Conservation (phyloP, 768 basidiomycete species). For the Rubroboletus pulcherrimus region DNA sequence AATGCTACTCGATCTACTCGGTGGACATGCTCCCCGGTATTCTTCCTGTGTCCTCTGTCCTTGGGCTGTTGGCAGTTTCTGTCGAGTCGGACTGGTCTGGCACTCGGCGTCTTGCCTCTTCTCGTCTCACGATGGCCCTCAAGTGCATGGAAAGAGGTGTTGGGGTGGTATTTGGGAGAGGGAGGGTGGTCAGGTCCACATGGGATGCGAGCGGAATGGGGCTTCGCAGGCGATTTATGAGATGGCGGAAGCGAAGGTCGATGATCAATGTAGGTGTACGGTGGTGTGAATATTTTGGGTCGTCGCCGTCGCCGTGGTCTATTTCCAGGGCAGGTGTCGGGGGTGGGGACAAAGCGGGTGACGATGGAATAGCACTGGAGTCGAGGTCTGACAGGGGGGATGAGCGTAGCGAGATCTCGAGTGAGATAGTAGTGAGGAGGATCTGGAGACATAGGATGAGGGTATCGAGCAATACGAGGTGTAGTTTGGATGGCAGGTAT, state of each 20-base stretch:
- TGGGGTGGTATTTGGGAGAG: constrained; percentile 59
- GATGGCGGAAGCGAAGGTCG: constrained; percentile 54
- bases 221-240: constrained; percentile 55
- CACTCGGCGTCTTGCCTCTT: constrained; percentile 37
- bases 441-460: constrained; percentile 65
- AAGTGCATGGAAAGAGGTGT: constrained; percentile 47
- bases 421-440: constrained; percentile 63
- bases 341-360: constrained; percentile 22
- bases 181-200: constrained; percentile 38
- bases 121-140: constrained; percentile 50
- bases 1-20: constrained; percentile 22
- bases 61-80: constrained; percentile 25
- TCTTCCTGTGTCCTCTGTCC: constrained; percentile 39
- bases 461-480: constrained; percentile 64
- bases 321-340: constrained; percentile 26
- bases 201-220: constrained; percentile 41
- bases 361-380: constrained; percentile 27
- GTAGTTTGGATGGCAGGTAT: constrained; percentile 58
- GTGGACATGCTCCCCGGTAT: constrained; percentile 31
- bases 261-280: constrained; percentile 48
- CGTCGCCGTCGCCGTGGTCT: constrained; percentile 15
- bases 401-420: constrained; percentile 48
- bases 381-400: constrained; percentile 43
- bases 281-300: constrained; percentile 20
- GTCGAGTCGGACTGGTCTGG: constrained; percentile 20